These are phyloP conservation scores for Colletotrichum sp. DNA, from an alignment of 2,329 filamentous ascomycete species.

Conservation along the genomic window DNA sequence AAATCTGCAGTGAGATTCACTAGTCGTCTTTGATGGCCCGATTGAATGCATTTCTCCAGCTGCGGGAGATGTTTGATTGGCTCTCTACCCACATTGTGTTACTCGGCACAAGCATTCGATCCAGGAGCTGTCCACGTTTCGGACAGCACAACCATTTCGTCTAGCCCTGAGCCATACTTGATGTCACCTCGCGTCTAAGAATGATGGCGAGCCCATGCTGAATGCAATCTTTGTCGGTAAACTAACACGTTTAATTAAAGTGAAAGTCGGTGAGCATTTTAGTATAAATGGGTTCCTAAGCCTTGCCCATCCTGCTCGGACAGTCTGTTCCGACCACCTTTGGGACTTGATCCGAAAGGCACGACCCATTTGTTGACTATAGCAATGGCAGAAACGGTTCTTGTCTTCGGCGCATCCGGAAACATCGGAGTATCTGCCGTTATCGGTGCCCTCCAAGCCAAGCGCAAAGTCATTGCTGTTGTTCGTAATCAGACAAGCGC, in stretches of 20 bases:
- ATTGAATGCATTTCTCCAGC: neutral
- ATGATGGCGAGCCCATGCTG: neutral
- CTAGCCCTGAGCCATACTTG: neutral
- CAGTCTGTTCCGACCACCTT: neutral
- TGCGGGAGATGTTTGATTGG: neutral
- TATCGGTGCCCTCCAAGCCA: constrained; percentile 30
- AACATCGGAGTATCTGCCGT: constrained; percentile 41
- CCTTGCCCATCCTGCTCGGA: neutral
- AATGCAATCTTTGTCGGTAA: neutral
- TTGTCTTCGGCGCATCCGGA: constrained; percentile 42
- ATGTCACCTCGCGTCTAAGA: neutral
- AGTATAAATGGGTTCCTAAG: neutral
- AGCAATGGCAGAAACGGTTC: constrained; percentile 30
- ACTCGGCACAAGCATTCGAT: neutral
- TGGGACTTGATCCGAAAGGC: neutral
- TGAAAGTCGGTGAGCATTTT: neutral
- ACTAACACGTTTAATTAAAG: neutral
- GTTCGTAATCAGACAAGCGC: constrained; percentile 38
- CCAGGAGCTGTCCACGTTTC: neutral
- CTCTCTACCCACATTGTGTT: neutral
- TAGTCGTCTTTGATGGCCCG: neutral
- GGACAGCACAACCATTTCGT: neutral
- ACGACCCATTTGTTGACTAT: neutral
- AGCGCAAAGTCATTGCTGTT: constrained; percentile 38
- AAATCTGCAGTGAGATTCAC: neutral